Evolutionary conservation across 2,329 filamentous ascomycete species (phyloP).

Genomic region (Sphaerostilbella broomeana): DNA sequence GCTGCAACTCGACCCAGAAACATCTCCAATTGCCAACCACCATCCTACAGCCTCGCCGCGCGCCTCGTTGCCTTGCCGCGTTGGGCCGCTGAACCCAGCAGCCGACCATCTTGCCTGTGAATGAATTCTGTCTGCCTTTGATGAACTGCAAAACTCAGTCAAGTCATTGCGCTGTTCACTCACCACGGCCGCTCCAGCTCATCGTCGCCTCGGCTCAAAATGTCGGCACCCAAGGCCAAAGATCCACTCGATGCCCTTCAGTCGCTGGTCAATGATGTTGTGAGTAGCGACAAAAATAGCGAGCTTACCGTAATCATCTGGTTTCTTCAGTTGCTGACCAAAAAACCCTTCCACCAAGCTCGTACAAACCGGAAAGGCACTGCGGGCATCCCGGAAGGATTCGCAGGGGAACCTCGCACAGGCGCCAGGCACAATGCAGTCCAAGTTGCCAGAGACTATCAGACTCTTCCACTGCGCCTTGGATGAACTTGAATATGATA

Average conservation of each 20-base stretch:
- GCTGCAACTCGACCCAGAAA: neutral
- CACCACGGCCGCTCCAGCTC: too few relatives aligned
- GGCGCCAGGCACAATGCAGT: slow-evolving; percentile 28
- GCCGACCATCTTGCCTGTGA: too few relatives aligned
- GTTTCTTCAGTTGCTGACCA: neutral
- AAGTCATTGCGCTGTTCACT: too few relatives aligned
- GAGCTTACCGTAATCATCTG: neutral
- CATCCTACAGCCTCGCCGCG: slow-evolving; percentile 1
- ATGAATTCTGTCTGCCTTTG: too few relatives aligned
- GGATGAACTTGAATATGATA: slow-evolving; percentile 51
- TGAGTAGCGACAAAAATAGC: slow-evolving; percentile 30
- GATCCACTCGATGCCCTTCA: slow-evolving; percentile 44
- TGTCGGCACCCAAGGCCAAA: slow-evolving; percentile 19
- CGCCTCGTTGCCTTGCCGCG: neutral
- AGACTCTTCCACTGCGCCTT: slow-evolving; percentile 45
- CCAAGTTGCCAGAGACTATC: slow-evolving; percentile 42
- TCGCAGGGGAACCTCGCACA: slow-evolving; percentile 32
- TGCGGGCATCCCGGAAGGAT: slow-evolving; percentile 43
- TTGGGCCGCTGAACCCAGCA: too few relatives aligned
- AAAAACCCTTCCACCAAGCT: slow-evolving; percentile 35
- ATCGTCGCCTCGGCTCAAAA: too few relatives aligned
- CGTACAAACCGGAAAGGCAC: slow-evolving; percentile 52
- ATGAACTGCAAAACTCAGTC: too few relatives aligned
- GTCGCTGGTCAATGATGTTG: slow-evolving; percentile 48
- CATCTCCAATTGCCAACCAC: neutral